phyloP scores from a whole-genome alignment of 441 rosid genomes.

The Populus hybrid region DNA sequence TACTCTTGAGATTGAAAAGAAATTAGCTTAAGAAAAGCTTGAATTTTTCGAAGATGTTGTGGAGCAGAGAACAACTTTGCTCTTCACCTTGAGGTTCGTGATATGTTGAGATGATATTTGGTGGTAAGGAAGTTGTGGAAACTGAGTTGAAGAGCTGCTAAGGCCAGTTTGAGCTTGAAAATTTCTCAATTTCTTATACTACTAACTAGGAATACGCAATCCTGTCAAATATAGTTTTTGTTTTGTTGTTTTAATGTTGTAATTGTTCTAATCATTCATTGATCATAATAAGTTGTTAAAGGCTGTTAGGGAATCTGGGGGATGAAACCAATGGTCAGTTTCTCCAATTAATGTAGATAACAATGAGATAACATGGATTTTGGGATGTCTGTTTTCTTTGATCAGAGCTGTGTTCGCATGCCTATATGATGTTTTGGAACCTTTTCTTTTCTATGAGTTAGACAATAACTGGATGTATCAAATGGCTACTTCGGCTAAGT shows the following conservation, averaged over 20 bases:
- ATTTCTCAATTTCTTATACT: not conserved
- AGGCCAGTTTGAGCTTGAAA: not conserved
- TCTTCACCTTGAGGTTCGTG: not conserved
- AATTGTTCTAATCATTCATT: not conserved
- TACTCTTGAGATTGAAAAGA: not conserved
- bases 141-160: not conserved
- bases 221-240: not conserved
- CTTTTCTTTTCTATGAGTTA: slow-evolving; percentile 13
- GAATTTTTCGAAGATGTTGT: not conserved
- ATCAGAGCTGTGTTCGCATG: slow-evolving; percentile 2
- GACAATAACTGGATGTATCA: slow-evolving; percentile 23
- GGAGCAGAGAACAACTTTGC: not conserved
- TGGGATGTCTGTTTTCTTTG: not conserved
- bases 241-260: not conserved
- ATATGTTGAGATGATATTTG: not conserved
- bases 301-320: not conserved
- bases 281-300: not conserved
- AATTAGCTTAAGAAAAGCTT: not conserved
- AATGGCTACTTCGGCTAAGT: slow-evolving; percentile 29
- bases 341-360: not conserved
- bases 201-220: not conserved
- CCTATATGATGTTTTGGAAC: slow-evolving; percentile 17
- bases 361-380: not conserved
- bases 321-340: not conserved
- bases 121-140: not conserved